Evolutionary conservation across 2,329 filamentous ascomycete genomes (phyloP), one percentile per base, ranked within the genome.

Genomic region (Pseudogymnoascus sp.): DNA sequence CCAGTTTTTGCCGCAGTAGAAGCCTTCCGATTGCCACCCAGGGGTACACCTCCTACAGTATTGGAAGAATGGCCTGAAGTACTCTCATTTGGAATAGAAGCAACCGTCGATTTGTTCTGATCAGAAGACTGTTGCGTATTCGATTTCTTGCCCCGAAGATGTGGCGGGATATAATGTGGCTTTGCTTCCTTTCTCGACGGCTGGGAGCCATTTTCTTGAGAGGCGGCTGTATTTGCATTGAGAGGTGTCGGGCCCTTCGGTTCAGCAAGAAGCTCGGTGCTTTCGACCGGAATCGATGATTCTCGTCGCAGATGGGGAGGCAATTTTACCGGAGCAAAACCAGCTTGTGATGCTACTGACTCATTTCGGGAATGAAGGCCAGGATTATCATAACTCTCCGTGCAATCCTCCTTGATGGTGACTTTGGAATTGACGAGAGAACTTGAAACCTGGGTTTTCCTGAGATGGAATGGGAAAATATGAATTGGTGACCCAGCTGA

Each of bases 141-240:
- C n/a, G 39, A 29, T 34, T 65, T 59, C n/a, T 51, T 16, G 26
- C 36, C 64, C 45, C 51, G 36, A 14, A 64, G 40, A 57, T 65
- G 62, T 36, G 62, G 64, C 6, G 62, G 62, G 34, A 64, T 29
- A 61, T 54, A 54, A 45, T 34, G 12, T 21, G 42, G 26, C 14
- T 37, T 63, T 39, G 31, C 4, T 34, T 34, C 51, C 5, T 7
- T 34, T 3, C 18, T 34, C 29, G 3, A 21, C 3, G 3, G n/a
- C 29, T 57, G 29, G 11, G 51, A 21, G 16, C 10, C n/a, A 34
- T 57, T 18, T 57, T 12, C 29, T 21, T 21, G 29, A 36, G 51
- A 34, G 29, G 29, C 5, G 11, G 16, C 16, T 16, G 8, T 26
- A 14, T n/a, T 14, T 11, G 21, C 14, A 29, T 51, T 29, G 16